These are phyloP conservation scores for Pugionium dolabratum DNA, from an alignment of 345 rosid genomes.

Conservation along the genomic window DNA sequence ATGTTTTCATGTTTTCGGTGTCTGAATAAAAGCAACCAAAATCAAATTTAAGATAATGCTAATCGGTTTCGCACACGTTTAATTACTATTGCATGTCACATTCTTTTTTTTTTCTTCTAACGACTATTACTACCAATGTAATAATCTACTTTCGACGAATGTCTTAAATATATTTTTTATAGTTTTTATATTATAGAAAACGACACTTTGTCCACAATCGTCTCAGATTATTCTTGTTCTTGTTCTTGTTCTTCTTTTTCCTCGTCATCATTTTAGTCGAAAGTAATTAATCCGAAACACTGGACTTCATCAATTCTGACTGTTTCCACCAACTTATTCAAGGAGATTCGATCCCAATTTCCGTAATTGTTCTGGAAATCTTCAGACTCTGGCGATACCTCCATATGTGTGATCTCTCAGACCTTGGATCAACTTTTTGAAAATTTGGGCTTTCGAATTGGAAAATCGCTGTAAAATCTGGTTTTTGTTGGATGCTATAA, in stretches of 20 bases:
- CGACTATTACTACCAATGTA: no score
- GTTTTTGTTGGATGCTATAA: slow-evolving; percentile 9
- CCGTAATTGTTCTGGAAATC: neutral
- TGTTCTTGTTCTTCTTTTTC: slow-evolving; percentile 21
- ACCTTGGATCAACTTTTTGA: neutral
- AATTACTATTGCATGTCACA: no score
- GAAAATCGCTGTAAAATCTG: neutral
- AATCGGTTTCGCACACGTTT: neutral
- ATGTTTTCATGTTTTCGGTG: neutral
- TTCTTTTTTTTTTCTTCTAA: no score
- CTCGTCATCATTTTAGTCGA: slow-evolving; percentile 28
- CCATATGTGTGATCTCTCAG: slow-evolving; percentile 31
- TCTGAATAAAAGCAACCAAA: no score
- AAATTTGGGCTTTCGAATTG: neutral
- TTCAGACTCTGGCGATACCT: slow-evolving; percentile 1
- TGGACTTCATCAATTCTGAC: slow-evolving; percentile 32
- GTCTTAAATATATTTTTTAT: no score
- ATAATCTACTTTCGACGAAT: neutral
- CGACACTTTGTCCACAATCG: slow-evolving; percentile 38
- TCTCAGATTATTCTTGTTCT: neutral
- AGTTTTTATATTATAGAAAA: slow-evolving; percentile 7
- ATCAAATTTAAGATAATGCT: no score
- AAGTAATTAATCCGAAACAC: neutral
- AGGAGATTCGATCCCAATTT: neutral
- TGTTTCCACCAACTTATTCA: slow-evolving; percentile 4